A percentile compares a stretch with the other conserved stretches of the same genome.
Conservation (phyloP, 768 basidiomycete species). For the Tricholoma hemisulphureum region DNA sequence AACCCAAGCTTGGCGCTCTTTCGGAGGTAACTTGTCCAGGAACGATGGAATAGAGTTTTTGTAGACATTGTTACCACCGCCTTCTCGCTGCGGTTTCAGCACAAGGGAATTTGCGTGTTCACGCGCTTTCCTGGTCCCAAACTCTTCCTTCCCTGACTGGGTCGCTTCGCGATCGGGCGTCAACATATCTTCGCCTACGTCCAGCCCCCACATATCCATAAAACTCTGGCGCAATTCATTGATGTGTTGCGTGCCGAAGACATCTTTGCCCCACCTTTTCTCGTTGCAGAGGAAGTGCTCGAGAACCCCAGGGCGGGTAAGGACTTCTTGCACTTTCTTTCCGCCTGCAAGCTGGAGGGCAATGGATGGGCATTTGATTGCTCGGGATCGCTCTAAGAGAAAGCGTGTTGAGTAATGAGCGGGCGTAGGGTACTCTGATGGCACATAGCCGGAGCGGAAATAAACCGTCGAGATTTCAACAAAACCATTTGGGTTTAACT, state of each 20-base stretch:
- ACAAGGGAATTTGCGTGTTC: constrained; percentile 59
- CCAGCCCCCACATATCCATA: constrained; percentile 87
- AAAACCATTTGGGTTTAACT: constrained; percentile 29
- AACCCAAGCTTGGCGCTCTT: constrained; percentile 85
- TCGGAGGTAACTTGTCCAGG: constrained; percentile 55
- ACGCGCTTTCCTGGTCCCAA: constrained; percentile 53
- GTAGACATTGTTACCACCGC: constrained; percentile 96
- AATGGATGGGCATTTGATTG: constrained; percentile 92
- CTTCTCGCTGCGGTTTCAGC: constrained; percentile 97
- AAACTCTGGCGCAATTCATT: constrained; percentile 68
- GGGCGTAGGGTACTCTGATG: constrained; percentile 70
- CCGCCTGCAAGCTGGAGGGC: constrained; percentile 92
- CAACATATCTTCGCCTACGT: constrained; percentile 42
- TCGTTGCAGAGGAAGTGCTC: constrained; percentile 63
- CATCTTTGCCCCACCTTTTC: constrained; percentile 32
- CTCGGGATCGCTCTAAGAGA: constrained; percentile 73
- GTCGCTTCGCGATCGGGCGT: constrained; percentile 29
- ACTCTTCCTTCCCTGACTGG: constrained; percentile 29
- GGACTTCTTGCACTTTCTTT: constrained; percentile 92
- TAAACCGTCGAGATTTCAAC: constrained; percentile 86
- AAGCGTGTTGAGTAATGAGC: constrained; percentile 71
- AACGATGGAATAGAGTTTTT: constrained; percentile 77
- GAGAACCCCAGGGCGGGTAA: constrained; percentile 69
- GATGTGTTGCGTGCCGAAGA: constrained; percentile 40
- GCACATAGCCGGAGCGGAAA: constrained; percentile 87